A percentile compares a stretch with the other conserved stretches of the same genome.
Evolutionary conservation across 108 stramenopile genomes (phyloP).

Genomic region (Fistulifera pelliculosa): DNA sequence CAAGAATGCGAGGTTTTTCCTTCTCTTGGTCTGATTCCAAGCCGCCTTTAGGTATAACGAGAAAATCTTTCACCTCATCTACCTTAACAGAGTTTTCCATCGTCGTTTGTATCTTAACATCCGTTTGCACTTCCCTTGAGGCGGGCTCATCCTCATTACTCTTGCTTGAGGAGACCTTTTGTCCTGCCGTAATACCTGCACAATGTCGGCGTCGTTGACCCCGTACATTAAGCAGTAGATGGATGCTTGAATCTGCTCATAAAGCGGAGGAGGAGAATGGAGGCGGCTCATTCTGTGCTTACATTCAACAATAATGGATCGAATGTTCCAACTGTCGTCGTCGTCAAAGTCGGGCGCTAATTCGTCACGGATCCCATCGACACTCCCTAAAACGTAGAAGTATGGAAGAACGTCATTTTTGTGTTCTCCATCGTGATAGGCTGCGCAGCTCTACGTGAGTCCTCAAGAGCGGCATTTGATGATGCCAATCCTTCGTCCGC

Average conservation of each 20-base stretch:
- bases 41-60: background rate
- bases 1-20: constrained; percentile 31
- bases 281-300: constrained; percentile 74
- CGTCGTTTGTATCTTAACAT: background rate
- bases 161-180: no score
- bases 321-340: constrained; percentile 37
- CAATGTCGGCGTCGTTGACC: constrained; percentile 50
- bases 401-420: constrained; percentile 8
- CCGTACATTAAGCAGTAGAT: constrained; percentile 72
- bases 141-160: no score
- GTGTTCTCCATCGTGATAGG: background rate
- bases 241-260: constrained; percentile 72
- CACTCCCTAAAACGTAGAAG: constrained; percentile 31
- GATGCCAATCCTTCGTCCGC: no score
- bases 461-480: no score
- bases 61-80: background rate
- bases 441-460: no score
- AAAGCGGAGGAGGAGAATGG: constrained; percentile 50
- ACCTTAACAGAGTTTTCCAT: background rate
- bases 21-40: background rate
- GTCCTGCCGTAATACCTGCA: constrained; percentile 55
- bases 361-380: constrained; percentile 37
- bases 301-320: constrained; percentile 65
- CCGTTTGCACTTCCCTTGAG: background rate
- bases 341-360: constrained; percentile 32